Conservation (phyloP, 805 yeast genomes). For the Kodamaea leandrae region DNA sequence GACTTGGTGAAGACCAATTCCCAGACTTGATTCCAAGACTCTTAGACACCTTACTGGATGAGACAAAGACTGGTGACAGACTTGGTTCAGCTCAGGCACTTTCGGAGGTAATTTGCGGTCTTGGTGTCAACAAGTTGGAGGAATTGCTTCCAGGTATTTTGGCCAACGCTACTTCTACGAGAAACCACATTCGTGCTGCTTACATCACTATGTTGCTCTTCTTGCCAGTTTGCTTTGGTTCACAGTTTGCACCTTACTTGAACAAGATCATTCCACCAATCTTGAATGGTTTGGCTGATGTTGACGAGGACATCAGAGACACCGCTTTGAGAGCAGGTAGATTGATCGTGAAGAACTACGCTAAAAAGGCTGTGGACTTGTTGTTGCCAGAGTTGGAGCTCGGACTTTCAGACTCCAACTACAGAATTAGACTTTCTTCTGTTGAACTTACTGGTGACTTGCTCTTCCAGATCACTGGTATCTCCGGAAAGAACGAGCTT, state of each 20-base stretch:
- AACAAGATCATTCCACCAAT: constrained; percentile 87
- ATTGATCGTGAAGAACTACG: constrained; percentile 84
- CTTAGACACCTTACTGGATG: constrained; percentile 72
- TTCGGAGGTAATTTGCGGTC: constrained; percentile 89
- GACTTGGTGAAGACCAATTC: constrained; percentile 93
- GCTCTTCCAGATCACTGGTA: constrained; percentile 90
- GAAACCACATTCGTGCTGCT: constrained; percentile 80
- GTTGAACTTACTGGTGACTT: constrained; percentile 95
- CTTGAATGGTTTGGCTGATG: constrained; percentile 86
- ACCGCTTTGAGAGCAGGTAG: constrained; percentile 91
- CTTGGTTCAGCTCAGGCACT: constrained; percentile 97
- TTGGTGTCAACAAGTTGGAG: constrained; percentile 84
- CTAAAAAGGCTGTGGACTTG: constrained; percentile 87
- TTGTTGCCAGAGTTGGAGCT: constrained; percentile 89
- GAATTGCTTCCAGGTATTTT: constrained; percentile 82
- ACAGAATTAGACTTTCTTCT: constrained; percentile 88
- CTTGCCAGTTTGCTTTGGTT: constrained; percentile 92
- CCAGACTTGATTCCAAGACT: constrained; percentile 86
- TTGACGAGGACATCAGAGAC: constrained; percentile 81
- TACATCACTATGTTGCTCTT: constrained; percentile 86
- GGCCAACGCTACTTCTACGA: constrained; percentile 63
- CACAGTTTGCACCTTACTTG: constrained; percentile 86
- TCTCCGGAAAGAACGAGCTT: constrained; percentile 72
- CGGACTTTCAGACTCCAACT: constrained; percentile 78
- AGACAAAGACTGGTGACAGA: constrained; percentile 79